Percentiles rank a stretch among this genome's conserved stretches.
Evolutionary conservation across 73 alveolate species (phyloP).

Genomic region (Paramecium octaurelia): DNA sequence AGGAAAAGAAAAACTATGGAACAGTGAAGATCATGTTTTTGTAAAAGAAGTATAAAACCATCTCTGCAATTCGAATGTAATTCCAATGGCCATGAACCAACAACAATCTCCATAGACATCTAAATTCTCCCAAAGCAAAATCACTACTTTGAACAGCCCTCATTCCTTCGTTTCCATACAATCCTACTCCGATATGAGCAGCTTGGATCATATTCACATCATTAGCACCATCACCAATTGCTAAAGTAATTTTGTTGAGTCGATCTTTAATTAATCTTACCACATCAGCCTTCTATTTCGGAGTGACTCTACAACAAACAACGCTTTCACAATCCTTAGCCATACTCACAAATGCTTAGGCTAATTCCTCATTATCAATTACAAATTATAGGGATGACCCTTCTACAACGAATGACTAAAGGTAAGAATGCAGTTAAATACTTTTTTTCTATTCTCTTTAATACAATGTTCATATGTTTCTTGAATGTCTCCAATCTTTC

Average conservation of each 20-base stretch:
- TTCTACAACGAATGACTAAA: constrained; percentile 69
- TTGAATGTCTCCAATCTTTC: constrained; percentile 26
- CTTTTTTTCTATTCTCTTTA: constrained; percentile 70
- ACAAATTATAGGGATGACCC: constrained; percentile 65
- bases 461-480: constrained; percentile 53
- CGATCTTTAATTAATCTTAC: constrained; percentile 87
- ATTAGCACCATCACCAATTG: constrained; percentile 99
- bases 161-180: constrained; percentile 97
- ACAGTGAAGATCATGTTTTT: constrained; percentile 93
- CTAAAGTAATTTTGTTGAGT: constrained; percentile 72
- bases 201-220: constrained; percentile 95
- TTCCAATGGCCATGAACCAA: constrained; percentile 96
- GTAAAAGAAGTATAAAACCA: constrained; percentile 96
- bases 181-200: constrained; percentile 89
- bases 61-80: constrained; percentile 85
- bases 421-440: constrained; percentile 47
- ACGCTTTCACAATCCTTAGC: constrained; percentile 72
- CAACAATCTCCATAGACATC: constrained; percentile 84
- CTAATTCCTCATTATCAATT: constrained; percentile 52
- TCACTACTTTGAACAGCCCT: constrained; percentile 95
- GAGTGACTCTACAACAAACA: constrained; percentile 89
- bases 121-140: constrained; percentile 89
- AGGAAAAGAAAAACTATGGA: constrained; percentile 83
- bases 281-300: constrained; percentile 93
- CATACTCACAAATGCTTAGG: constrained; percentile 58